Base-by-base conservation (phyloP, 345 rosid genomes). In the Eucalyptus albens region DNA sequence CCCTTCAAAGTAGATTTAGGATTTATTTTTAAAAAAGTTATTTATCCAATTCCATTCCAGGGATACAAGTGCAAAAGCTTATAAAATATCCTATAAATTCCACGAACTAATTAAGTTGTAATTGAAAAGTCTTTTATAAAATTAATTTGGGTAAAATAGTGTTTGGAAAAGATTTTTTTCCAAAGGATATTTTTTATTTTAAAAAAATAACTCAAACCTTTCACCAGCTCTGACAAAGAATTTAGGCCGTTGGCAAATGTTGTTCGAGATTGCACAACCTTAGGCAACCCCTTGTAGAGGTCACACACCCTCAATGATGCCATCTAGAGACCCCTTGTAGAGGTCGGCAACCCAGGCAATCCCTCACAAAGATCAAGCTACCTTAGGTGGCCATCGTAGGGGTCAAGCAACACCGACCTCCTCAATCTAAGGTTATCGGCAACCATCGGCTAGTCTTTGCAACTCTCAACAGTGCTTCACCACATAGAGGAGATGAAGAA, bases 281-380 rank as follows among this genome's bases (percentile, higher is more conserved):
- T 2, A 3, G 2, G 5, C 8, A 2, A 12, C 69, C 69, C 62
- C 29, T 56, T 10, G 29, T 24, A 56, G 29, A 56, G 62, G 62
- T 56, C 29, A 56, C 12, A 0, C 27, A 56, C 26, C 60, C 62
- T 56, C 62, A 24, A 56, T 3, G 29, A 56, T 9, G 62, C 29
- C 13, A 24, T 24, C 29, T 24, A 24, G 27, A 2, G 11, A 21
- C 11, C n/a, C 67, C 67, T 11, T 27, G 5, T 53, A 4, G 11
- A 53, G 26, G 59, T 53, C 0, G 11, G 15, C 65, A 59, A 24
- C 65, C 65, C 2, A 11, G 0, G n/a, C 14, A 1, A n/a, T 26
- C 65, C 65, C 65, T 26, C 65, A 59, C 15, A 27, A 27, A 60
- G 67, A 31, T 11, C n/a, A 2, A 2, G 15, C 15, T 26, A 60